Evolutionary conservation across 2,329 filamentous ascomycete species (phyloP), one percentile per base, ranked within the genome.

Genomic region (Penicillium hordei): DNA sequence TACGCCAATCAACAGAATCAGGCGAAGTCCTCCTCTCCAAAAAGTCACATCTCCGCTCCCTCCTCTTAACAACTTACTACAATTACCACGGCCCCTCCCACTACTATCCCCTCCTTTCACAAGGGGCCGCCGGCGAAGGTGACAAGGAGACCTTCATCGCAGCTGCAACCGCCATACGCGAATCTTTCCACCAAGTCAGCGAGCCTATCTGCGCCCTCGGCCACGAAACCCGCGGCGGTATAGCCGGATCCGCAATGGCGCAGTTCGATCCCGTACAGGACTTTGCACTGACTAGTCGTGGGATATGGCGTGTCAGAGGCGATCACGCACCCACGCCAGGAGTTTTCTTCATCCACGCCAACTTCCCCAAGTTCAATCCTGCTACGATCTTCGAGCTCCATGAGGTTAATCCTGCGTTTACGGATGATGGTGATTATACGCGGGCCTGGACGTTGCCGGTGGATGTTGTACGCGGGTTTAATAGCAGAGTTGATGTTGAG

Each of bases 51-150:
- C 68, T 70, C 19, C 70, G 75, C 27, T 78, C 77, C 29, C 71
- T 84, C 0, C 67, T 84, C 9, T 76, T 85, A 23, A 76, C 78
- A 25, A 72, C 78, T 0, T 84, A 83, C 68, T 84, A 84, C 73
- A 84, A 83, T 71, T 79, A 79, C 67, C 80, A 81, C 68, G 82
- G 82, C 0, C 80, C 82, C 1, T 67, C 72, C 17, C 76, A 77
- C 65, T 85, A 80, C 70, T 84, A 83, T 62, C 76, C 76, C 0
- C 65, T 68, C 10, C 53, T 68, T 66, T 83, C 63, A 5, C 65
- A 68, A 29, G 65, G 65, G 7, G 79, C 75, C 3, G 71, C 76
- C 0, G 78, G 80, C 8, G 74, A 82, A 67, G 81, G 81, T 5
- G 81, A 81, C 65, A 82, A 82, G 62, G 80, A 82, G 57, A 81